Conservation (phyloP, 768 basidiomycete species). For the Vararia minispora region DNA sequence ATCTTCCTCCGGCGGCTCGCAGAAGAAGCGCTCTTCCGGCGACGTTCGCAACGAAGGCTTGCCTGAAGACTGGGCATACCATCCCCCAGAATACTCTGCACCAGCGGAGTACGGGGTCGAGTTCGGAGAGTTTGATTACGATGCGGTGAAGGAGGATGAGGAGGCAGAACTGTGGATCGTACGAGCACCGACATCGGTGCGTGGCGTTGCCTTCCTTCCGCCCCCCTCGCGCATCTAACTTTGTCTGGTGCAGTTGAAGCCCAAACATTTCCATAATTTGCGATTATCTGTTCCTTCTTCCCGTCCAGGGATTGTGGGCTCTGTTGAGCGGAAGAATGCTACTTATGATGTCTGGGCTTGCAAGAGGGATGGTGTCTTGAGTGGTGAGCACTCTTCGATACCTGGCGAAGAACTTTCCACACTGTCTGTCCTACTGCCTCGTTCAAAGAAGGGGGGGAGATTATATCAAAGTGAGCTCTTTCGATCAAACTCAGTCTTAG, state of each 20-base stretch:
- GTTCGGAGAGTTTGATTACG: conserved; percentile 14
- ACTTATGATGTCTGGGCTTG: conserved; percentile 11
- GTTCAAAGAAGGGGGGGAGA: conserved; percentile 10
- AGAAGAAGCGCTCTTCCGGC: too few species aligned
- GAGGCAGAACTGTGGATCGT: conserved; percentile 14
- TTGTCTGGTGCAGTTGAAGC: conserved; percentile 4
- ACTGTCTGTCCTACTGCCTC: conserved; percentile 10
- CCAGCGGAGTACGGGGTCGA: conserved; percentile 5
- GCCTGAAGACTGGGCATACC: too few species aligned
- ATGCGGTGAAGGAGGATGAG: conserved; percentile 9
- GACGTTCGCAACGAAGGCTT: too few species aligned
- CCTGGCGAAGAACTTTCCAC: conserved; percentile 10
- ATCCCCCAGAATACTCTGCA: neutral
- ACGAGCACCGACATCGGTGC: conserved; percentile 8
- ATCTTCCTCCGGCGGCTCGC: too few species aligned
- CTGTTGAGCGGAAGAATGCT: conserved; percentile 1
- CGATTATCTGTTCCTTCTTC: conserved; percentile 1
- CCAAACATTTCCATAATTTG: conserved; percentile 3
- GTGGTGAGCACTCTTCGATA: neutral
- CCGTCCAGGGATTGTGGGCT: conserved; percentile 6
- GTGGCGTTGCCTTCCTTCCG: neutral
- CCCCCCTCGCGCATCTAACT: neutral
- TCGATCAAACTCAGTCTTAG: neutral
- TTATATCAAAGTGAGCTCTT: conserved; percentile 9
- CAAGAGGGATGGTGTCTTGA: neutral